Base-by-base conservation (phyloP, 2,329 filamentous ascomycete species). In the Talaromyces sp. region DNA sequence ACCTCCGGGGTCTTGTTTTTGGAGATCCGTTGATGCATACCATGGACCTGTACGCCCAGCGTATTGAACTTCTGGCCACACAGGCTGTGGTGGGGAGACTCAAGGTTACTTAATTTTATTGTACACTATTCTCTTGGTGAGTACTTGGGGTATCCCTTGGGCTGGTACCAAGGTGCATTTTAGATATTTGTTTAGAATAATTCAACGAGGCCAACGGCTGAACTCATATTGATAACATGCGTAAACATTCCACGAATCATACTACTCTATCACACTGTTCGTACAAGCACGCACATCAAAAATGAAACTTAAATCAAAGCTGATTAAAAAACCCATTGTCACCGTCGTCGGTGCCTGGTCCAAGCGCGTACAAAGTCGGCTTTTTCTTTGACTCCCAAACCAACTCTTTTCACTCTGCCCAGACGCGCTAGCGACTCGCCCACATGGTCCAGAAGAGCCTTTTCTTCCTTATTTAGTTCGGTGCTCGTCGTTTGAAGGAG, bases 401-500 rank as follows among this genome's bases (percentile, higher is more conserved):
- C 92, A 1, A 99, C 92, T 61, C 94, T 84, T 81, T 96, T 96
- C 44, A 95, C 93, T 64, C 95, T 82, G 1, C 93, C 91, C 59
- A 99, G 76, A 59, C 94, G 81, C n/a, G 95, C 92, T 61, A 99
- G 79, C 10, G 92, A 88, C 68, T 98, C 95, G 1, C 86, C 91
- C 16, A 99, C 85, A 40, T 85, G 84, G 70, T 96, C 91, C 51
- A 98, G 78, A 12, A 94, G 80, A 44, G 81, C 82, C 71, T 87
- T 85, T 73, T 96, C 91, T 7, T 88, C 84, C 0, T 68, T 65
- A 0, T 69, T 78, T 8, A 79, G 14, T 47, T 18, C 69, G 70
- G 3, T 12, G 72, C 68, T 44, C 31, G 14, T 66, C 59, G 2
- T 57, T 27, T 57, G 57, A n/a, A 56, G 51, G 9, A 59, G 42